These are phyloP conservation scores for Gigaspora rosea DNA, from an alignment of 192 early-diverging fungal genomes.

Conservation along the genomic window DNA sequence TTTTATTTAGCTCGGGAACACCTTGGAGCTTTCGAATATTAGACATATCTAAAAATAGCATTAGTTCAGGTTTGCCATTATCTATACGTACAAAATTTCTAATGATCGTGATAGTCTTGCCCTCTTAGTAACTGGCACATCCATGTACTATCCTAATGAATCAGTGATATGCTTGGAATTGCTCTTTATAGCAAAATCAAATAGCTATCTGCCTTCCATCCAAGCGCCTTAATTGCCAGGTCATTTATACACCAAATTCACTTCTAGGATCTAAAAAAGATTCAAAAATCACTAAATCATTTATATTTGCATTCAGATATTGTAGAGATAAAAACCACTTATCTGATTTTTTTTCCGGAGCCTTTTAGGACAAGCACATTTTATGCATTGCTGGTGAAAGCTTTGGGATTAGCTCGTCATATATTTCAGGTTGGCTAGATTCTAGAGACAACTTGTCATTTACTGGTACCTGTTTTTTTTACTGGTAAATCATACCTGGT, in stretches of 20 bases:
- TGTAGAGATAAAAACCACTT: background rate
- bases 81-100: too few species aligned
- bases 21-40: constrained; percentile 1
- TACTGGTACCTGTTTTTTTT: background rate
- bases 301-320: background rate
- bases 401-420: too few species aligned
- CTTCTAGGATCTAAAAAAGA: background rate
- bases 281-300: background rate
- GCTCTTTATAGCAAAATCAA: too few species aligned
- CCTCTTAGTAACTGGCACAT: too few species aligned
- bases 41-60: too few species aligned
- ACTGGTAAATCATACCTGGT: background rate
- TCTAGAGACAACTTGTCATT: too few species aligned
- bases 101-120: too few species aligned
- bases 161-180: too few species aligned
- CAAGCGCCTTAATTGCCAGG: background rate
- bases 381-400: too few species aligned
- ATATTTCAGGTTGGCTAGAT: background rate
- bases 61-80: too few species aligned
- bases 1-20: background rate
- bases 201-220: background rate
- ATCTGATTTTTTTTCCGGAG: background rate
- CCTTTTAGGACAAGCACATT: too few species aligned
- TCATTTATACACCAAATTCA: background rate
- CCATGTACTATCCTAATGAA: too few species aligned